Evolutionary conservation across 176 grass and related monocot species (phyloP).

Genomic region (Elaeis guineensis): DNA sequence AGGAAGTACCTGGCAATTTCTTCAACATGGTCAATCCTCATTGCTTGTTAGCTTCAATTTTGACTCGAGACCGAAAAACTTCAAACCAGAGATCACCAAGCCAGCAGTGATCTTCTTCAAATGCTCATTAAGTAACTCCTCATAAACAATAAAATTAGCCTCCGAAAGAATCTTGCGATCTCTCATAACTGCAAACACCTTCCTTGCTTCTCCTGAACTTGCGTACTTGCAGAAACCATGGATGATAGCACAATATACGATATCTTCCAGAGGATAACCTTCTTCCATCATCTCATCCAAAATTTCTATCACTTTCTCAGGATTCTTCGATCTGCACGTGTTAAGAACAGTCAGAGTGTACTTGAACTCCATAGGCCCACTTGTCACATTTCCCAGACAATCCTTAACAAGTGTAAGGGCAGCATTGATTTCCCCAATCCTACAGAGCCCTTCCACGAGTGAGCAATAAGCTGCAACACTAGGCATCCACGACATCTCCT

Average conservation of each 20-base stretch:
- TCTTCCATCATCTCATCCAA: constrained; percentile 81
- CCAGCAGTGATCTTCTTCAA: constrained; percentile 70
- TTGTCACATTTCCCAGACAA: constrained; percentile 78
- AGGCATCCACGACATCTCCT: constrained; percentile 54
- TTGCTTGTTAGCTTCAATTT: constrained; percentile 52
- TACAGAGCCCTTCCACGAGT: constrained; percentile 73
- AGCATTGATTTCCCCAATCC: constrained; percentile 58
- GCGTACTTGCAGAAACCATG: constrained; percentile 94
- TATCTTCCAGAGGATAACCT: constrained; percentile 53
- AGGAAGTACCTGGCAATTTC: too few relatives aligned
- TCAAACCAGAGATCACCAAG: constrained; percentile 87
- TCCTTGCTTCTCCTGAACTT: constrained; percentile 68
- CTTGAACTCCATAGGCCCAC: constrained; percentile 89
- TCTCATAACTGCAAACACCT: constrained; percentile 60
- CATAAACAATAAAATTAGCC: constrained; percentile 65
- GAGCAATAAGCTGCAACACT: constrained; percentile 53
- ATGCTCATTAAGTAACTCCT: constrained; percentile 82
- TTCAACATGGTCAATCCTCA: constrained; percentile 29
- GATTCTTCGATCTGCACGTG: constrained; percentile 54
- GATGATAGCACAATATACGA: constrained; percentile 71
- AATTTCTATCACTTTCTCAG: constrained; percentile 55
- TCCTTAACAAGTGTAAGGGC: constrained; percentile 68
- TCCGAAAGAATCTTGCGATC: constrained; percentile 54
- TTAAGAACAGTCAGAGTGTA: constrained; percentile 76
- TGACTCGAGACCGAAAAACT: constrained; percentile 73